Evolutionary conservation across 2,329 filamentous ascomycete genomes (phyloP).

Genomic region (Dothistroma septosporum): DNA sequence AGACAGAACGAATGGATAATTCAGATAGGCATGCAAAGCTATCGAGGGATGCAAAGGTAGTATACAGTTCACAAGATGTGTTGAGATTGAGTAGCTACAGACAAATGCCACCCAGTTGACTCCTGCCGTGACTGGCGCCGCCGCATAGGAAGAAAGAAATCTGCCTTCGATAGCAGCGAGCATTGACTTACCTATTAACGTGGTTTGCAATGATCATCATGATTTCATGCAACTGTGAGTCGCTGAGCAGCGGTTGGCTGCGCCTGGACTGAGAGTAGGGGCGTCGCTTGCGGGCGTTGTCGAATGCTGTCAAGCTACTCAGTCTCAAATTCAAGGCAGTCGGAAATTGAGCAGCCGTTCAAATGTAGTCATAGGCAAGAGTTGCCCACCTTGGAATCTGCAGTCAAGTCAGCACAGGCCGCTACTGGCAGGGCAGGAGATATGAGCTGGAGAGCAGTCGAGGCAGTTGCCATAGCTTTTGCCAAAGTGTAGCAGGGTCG

Average conservation of each 20-base stretch:
- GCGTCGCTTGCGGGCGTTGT: background rate
- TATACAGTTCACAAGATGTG: background rate
- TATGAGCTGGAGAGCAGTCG: background rate
- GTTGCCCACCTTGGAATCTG: background rate
- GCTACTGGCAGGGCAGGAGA: background rate
- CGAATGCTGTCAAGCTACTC: background rate
- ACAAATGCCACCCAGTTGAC: background rate
- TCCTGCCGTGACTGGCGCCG: background rate
- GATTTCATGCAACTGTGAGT: background rate
- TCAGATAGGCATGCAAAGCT: no score
- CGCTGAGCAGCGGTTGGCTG: background rate
- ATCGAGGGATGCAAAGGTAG: background rate
- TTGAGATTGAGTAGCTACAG: background rate
- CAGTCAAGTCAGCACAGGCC: background rate
- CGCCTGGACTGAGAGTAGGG: background rate
- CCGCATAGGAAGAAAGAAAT: background rate
- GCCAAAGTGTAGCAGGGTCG: background rate
- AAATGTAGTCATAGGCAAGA: no score
- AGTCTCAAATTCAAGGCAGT: no score
- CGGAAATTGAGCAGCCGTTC: no score
- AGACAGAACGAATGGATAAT: background rate
- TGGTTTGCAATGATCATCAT: background rate
- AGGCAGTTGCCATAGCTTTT: background rate
- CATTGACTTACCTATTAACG: background rate
- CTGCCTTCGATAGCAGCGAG: slow-evolving; percentile 4